Evolutionary conservation across 352 stramenopile species (phyloP), one percentile per base, ranked within the genome.

Genomic region (Phytophthora sansomeana): DNA sequence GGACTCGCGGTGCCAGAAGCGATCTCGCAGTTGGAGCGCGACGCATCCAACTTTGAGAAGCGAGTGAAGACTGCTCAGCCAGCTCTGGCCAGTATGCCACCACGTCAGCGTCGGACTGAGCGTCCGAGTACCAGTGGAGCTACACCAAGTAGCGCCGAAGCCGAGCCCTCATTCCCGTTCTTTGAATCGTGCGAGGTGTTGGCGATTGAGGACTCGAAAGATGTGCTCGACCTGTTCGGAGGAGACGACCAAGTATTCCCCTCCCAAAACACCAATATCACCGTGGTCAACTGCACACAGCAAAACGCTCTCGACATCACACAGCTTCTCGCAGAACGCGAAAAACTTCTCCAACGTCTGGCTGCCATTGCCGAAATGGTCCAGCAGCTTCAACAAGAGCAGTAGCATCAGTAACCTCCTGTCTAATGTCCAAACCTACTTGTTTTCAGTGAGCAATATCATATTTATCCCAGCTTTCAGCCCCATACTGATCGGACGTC

Each of bases 1-100:
- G 83, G 80, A 13, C 68, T 90, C 14, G 77, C 65, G 6, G 68
- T 87, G 0, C 78, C 83, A 0, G 77, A 86, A 50, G 77, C 83
- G 9, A 51, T 83, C 10, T 74, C 66, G 4, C 74, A 87, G 59
- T 66, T 91, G 13, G 66, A 74, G 19, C 78, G 78, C 6, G 78
- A 83, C 9, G 61, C 58, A 5, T 72, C 52, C 2, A 81, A 71
- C 50, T 67, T 68, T 26, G 68, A 85, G 10, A 85, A 80, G 32
- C 77, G 83, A 6, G 44, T 86, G 33, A 76, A 80, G 54, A 89
- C 78, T 5, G 83, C 83, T 9, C 47, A 64, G 24, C 66, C 66
- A 44, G 60, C 53, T 32, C 32, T 74, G 16, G 35, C 21, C 35
- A 43, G 35, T 14, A 46, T 62, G 35, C 16, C 49, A 13, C 19